Base-by-base conservation (phyloP, 352 stramenopile genomes). In the Globisporangium perplexum region DNA sequence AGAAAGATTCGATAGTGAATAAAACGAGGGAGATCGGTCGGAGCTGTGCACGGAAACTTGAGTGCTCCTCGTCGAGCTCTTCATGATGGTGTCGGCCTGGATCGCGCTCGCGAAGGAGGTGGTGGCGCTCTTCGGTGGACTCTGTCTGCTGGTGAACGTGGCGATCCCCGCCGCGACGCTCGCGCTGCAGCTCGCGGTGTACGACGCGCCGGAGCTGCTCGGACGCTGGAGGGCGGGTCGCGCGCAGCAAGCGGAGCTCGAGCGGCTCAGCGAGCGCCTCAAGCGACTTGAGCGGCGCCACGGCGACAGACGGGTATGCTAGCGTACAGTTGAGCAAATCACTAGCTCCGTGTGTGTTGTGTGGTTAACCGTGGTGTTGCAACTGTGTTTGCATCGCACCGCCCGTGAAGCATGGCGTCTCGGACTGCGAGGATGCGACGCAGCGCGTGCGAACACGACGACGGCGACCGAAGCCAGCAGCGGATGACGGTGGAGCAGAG, bases 91-190 rank as follows among this genome's bases (percentile, higher is more conserved):
- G 38, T 20, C 17, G 38, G 17, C 38, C 10, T 44, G 38, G 38
- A 23, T 26, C 31, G 43, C 31, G 54, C 47, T 86, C 35, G 59
- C 53, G 26, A 49, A 64, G 26, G 68, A 86, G 43, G 49, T 74
- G 30, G 24, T 82, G 44, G 72, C 74, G 35, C 47, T 83, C 44
- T 72, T 80, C 46, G 74, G 74, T 26, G 67, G 75, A 33, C 50
- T 77, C 43, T 80, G 65, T 46, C 43, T 74, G 56, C 52, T 82
- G 20, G 59, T 70, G 49, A 74, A 73, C 53, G 52, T 84, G 48
- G 17, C 76, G 18, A 49, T 81, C 38, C 71, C 71, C 7, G 35
- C 64, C 23, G 33, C 72, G 22, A 65, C 36, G 33, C 57, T 70
- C 45, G 44, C 65, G 1, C 42, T 75, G 42, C 69, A 64, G 42